phyloP scores from a whole-genome alignment of 2,329 filamentous ascomycete genomes.

The Talaromyces sp. region DNA sequence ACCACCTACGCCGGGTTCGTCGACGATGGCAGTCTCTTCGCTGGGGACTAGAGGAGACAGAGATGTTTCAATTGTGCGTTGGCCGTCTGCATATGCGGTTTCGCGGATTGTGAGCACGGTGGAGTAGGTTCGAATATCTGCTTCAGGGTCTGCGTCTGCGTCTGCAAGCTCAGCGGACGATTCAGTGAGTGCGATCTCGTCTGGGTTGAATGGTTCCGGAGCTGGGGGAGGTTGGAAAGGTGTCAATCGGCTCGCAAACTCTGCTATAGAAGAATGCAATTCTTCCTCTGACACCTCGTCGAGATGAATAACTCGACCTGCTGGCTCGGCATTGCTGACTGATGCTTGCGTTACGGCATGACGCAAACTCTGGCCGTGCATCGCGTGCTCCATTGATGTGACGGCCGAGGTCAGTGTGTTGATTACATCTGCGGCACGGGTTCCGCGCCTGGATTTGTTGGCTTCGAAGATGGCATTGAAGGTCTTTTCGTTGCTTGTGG shows the following conservation, averaged over 20 bases:
- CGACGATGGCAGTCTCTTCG: conserved; percentile 35
- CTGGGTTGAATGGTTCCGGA: conserved; percentile 57
- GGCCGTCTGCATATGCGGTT: conserved; percentile 49
- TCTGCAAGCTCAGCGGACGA: too few relatives aligned
- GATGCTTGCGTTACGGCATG: conserved; percentile 29
- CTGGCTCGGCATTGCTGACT: conserved; percentile 20
- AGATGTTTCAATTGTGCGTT: conserved; percentile 51
- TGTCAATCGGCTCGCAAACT: conserved; percentile 66
- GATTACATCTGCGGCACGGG: conserved; percentile 57
- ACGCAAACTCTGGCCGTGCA: conserved; percentile 33
- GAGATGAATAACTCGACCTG: conserved; percentile 31
- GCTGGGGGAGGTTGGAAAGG: conserved; percentile 84
- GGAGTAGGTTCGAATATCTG: conserved; percentile 44
- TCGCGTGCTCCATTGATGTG: conserved; percentile 42
- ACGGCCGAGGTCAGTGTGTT: conserved; percentile 58
- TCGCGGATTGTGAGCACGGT: conserved; percentile 54
- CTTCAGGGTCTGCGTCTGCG: conserved; percentile 11
- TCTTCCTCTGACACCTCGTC: conserved; percentile 54
- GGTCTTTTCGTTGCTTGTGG: conserved; percentile 65
- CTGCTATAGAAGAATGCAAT: conserved; percentile 64
- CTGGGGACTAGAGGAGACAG: conserved; percentile 47
- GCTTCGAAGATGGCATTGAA: conserved; percentile 82
- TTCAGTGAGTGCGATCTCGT: conserved; percentile 14
- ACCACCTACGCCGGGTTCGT: conserved; percentile 48
- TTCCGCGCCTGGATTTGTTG: conserved; percentile 44